A percentile compares a stretch with the other conserved stretches of the same genome.
These are phyloP conservation scores for Thuja plicata DNA, from an alignment of 83 land plant species.

Conservation along the genomic window DNA sequence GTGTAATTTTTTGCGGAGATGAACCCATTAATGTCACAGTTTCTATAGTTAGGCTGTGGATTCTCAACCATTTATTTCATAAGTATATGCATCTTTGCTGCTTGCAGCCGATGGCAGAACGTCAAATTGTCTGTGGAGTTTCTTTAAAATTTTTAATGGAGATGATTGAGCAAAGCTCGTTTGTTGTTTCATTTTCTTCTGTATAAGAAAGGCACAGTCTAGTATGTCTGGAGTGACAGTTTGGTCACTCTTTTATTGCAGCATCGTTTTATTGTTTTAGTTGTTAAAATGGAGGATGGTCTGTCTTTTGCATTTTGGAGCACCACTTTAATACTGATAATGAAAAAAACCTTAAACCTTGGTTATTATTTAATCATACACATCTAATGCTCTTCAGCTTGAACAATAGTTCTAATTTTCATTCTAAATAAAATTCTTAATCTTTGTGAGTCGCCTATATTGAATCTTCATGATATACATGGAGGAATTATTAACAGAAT, in stretches of 20 bases:
- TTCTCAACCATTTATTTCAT: conserved; percentile 4
- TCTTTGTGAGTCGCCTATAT: background rate
- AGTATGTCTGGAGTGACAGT: background rate
- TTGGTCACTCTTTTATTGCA: background rate
- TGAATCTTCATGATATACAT: background rate
- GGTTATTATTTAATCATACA: too few species aligned
- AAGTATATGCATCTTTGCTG: background rate
- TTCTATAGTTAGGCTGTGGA: background rate
- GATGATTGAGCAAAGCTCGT: conserved; percentile 6
- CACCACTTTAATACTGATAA: too few species aligned
- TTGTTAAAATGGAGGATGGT: background rate
- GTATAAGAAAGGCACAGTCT: background rate
- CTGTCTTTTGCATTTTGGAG: background rate
- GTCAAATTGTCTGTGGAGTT: background rate
- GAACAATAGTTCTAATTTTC: background rate
- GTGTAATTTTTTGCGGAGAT: background rate
- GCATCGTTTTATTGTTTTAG: background rate
- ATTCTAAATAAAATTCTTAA: too few species aligned
- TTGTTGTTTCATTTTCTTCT: background rate
- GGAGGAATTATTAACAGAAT: background rate
- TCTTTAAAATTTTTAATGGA: background rate
- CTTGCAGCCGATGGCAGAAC: background rate
- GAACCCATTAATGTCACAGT: background rate
- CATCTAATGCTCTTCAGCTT: background rate
- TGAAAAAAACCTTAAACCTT: too few species aligned